Base-by-base conservation (phyloP, 371 early-diverging fungal species). In the Chytridium lagenaria region DNA sequence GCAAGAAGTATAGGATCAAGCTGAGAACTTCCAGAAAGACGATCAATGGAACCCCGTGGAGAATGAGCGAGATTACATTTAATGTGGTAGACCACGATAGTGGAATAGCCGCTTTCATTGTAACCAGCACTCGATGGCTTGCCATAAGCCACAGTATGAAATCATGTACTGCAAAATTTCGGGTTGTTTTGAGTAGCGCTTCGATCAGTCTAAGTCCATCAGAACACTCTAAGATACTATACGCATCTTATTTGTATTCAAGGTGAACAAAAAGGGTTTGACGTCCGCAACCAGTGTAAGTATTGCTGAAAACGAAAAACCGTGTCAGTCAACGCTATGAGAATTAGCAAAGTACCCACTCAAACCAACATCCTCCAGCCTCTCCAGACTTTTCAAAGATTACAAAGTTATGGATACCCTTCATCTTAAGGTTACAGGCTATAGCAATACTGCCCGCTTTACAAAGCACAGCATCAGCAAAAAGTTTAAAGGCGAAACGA, bases 281-380 rank as follows among this genome's bases (percentile, higher is more conserved):
- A 68, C 88, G 86, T 16, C 83, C 87, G 39, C 80, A 80, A 0
- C 88, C 89, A 28, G 88, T 88, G 63, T 89, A 89, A 0, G 79
- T 85, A 71, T 89, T 90, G 33, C 52, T 66, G 44, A 3, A 40
- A 40, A 40, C n/a, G n/a, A n/a, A n/a, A n/a, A n/a, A n/a, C n/a
- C n/a, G n/a, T n/a, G 16, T 44, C 7, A n/a, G n/a, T n/a, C n/a
- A n/a, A n/a, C n/a, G n/a, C n/a, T n/a, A n/a, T n/a, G n/a, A n/a
- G n/a, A n/a, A n/a, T n/a, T n/a, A n/a, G n/a, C n/a, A n/a, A n/a
- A 66, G 2, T 19, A 66, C 66, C 40, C 49, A 66, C 66, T 66
- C 66, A 2, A 38, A 40, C 66, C 66, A 66, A 28, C 44, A 40
- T 44, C 66, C 66, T 10, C 66, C 66, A 44, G 40, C 66, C 36